phyloP scores from a whole-genome alignment of 495 filamentous ascomycete genomes.

The Glutinoglossum americanum region DNA sequence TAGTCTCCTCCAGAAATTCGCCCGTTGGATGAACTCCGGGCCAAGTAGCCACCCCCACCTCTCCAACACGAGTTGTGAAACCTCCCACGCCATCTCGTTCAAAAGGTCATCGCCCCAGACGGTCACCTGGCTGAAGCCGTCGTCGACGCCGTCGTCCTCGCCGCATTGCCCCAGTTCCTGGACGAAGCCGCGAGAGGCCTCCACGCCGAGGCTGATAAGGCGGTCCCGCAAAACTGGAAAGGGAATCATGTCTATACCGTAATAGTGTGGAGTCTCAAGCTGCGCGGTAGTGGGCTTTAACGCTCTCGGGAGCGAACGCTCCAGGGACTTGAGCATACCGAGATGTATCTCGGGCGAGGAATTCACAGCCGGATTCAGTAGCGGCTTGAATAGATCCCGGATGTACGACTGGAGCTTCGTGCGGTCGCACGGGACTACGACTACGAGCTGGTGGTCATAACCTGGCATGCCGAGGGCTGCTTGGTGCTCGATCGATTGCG shows the following conservation, averaged over 20 bases:
- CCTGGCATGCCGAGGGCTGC: not conserved
- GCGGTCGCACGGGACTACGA: not conserved
- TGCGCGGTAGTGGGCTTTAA: conserved; percentile 19
- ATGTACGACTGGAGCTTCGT: not conserved
- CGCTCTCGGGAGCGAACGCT: conserved; percentile 8
- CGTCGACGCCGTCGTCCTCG: conserved; percentile 7
- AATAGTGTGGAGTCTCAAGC: conserved; percentile 20
- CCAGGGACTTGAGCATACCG: conserved; percentile 12
- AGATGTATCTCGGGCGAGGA: conserved; percentile 9
- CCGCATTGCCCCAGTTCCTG: conserved; percentile 3
- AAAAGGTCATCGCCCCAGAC: conserved; percentile 19
- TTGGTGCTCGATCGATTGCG: not conserved
- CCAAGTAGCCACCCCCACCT: conserved; percentile 17
- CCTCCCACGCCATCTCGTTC: conserved; percentile 19
- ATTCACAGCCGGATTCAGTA: not conserved
- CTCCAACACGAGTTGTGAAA: conserved; percentile 15
- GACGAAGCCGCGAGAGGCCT: conserved; percentile 10
- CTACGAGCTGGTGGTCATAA: not conserved
- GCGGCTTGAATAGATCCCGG: not conserved
- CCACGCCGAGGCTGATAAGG: conserved; percentile 9
- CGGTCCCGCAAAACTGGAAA: conserved; percentile 17
- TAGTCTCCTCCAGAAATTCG: conserved; percentile 19
- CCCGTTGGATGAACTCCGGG: conserved; percentile 14
- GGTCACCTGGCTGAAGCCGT: conserved; percentile 14
- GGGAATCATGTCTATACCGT: conserved; percentile 21